phyloP scores from a whole-genome alignment of 2,329 filamentous ascomycete genomes.

The Fusarium subtropicale region DNA sequence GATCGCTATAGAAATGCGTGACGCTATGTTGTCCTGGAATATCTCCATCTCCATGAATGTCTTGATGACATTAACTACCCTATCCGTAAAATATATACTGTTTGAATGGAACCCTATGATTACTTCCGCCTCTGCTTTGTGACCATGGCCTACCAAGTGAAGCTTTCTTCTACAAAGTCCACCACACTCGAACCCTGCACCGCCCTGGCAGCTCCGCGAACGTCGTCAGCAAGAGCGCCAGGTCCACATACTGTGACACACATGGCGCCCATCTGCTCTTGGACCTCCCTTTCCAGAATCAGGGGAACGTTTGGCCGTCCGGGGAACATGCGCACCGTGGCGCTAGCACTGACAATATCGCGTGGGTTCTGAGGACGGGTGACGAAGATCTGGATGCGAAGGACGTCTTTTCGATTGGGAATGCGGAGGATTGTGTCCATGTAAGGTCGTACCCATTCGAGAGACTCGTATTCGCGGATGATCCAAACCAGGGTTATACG shows the following conservation, averaged over 20 bases:
- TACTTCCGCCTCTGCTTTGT: conserved; percentile 8
- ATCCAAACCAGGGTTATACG: conserved; percentile 91
- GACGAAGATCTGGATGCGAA: conserved; percentile 90
- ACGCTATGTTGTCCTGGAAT: conserved; percentile 31
- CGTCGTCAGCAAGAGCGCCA: conserved; percentile 79
- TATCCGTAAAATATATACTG: conserved; percentile 46
- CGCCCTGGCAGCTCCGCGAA: conserved; percentile 74
- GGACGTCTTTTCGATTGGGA: conserved; percentile 82
- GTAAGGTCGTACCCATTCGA: conserved; percentile 95
- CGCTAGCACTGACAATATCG: conserved; percentile 80
- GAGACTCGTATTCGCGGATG: conserved; percentile 86
- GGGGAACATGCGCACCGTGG: conserved; percentile 90
- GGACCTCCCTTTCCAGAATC: conserved; percentile 83
- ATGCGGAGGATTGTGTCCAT: conserved; percentile 80
- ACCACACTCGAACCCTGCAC: conserved; percentile 73
- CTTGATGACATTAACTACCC: conserved; percentile 38
- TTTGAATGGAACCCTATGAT: conserved; percentile 41
- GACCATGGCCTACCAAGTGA: conserved; percentile 66
- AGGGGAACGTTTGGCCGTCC: conserved; percentile 86
- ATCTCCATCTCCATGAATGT: conserved; percentile 12
- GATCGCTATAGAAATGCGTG: conserved; percentile 36
- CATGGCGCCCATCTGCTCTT: conserved; percentile 87
- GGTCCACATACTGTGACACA: conserved; percentile 85
- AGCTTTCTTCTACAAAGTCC: conserved; percentile 83
- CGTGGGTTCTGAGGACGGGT: conserved; percentile 87